Conservation (phyloP, 352 stramenopile species). For the Aphanomyces stellatus region DNA sequence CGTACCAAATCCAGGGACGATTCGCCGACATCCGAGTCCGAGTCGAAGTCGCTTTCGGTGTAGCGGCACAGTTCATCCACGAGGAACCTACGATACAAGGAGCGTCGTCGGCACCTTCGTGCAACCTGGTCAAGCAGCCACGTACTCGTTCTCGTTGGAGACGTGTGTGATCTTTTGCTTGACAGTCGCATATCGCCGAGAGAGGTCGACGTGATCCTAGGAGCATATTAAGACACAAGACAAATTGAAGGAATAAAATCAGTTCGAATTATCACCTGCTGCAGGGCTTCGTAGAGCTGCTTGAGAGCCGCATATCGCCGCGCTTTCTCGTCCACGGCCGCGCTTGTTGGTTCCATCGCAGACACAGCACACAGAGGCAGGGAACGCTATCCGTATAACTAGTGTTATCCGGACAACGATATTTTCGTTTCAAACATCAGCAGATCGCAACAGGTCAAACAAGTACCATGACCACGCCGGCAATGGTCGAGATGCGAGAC, state of each 20-base stretch:
- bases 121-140: background rate
- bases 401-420: background rate
- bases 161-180: slow-evolving; percentile 8
- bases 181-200: slow-evolving; percentile 12
- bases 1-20: background rate
- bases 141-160: slow-evolving; percentile 1
- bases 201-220: slow-evolving; percentile 18
- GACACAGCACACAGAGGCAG: too few species aligned
- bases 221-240: too few species aligned
- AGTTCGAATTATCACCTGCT: too few species aligned
- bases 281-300: slow-evolving; percentile 10
- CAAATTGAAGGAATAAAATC: too few species aligned
- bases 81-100: background rate
- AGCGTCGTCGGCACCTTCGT: background rate
- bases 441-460: too few species aligned
- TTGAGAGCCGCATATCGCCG: background rate
- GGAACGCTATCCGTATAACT: too few species aligned
- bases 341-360: background rate
- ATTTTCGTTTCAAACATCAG: background rate
- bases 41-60: slow-evolving; percentile 19
- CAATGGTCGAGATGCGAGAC: too few species aligned
- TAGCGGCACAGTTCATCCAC: slow-evolving; percentile 18
- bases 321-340: background rate
- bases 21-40: slow-evolving; percentile 10
- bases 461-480: too few species aligned